phyloP scores from a whole-genome alignment of 768 basidiomycete species.

The Erythrobasidium yunnanense region DNA sequence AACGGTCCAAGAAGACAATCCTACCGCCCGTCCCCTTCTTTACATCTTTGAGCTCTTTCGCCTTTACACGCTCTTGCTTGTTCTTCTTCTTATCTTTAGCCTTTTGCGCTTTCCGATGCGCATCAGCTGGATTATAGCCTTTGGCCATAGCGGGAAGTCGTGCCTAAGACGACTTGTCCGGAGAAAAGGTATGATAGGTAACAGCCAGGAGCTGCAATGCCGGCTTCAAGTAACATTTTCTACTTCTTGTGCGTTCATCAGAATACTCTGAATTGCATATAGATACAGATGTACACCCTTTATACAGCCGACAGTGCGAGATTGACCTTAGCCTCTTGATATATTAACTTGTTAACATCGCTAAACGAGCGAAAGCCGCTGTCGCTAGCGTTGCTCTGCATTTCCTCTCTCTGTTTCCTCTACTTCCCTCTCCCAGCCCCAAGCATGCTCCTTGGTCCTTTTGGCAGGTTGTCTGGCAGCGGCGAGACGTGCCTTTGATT shows the following conservation, averaged over 20 bases:
- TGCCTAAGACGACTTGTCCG: too few relatives aligned
- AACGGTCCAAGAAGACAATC: constrained; percentile 6
- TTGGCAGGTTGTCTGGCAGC: background rate
- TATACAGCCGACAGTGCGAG: too few relatives aligned
- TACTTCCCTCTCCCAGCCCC: background rate
- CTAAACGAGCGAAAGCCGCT: too few relatives aligned
- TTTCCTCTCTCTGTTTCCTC: background rate
- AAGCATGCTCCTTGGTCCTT: background rate
- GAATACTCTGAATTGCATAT: too few relatives aligned
- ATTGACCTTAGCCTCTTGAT: too few relatives aligned
- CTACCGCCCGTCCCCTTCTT: constrained; percentile 54
- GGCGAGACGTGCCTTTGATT: background rate
- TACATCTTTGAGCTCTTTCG: constrained; percentile 75
- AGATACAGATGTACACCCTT: too few relatives aligned
- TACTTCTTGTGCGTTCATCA: too few relatives aligned
- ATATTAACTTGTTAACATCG: too few relatives aligned
- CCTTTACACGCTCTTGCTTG: constrained; percentile 69
- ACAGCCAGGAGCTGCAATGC: too few relatives aligned
- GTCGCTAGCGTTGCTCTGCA: too few relatives aligned
- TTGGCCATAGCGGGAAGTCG: constrained; percentile 75
- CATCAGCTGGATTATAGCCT: constrained; percentile 83
- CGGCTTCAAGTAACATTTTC: too few relatives aligned
- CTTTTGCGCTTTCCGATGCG: constrained; percentile 80
- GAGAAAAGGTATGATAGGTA: too few relatives aligned
- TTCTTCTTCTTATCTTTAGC: constrained; percentile 98